phyloP scores from a whole-genome alignment of 768 basidiomycete species.

The Tulasnella sp. region DNA sequence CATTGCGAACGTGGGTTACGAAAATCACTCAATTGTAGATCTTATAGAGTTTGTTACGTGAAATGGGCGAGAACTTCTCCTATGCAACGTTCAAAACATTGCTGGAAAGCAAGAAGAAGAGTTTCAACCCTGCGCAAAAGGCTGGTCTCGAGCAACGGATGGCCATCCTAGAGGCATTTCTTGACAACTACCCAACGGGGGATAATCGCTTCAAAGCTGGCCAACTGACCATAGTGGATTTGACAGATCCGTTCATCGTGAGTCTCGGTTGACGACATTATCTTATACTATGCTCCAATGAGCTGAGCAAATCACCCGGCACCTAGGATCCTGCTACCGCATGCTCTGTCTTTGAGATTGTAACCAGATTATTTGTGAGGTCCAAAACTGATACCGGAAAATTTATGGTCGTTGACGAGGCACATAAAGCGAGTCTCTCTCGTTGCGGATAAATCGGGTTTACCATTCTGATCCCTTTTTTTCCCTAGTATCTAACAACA shows the following conservation, averaged over 20 bases:
- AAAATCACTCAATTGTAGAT: neutral
- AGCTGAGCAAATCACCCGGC: too few relatives aligned
- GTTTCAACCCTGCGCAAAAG: slow-evolving; percentile 8
- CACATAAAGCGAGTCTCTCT: slow-evolving; percentile 29
- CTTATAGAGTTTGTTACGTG: slow-evolving; percentile 8
- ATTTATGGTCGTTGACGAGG: slow-evolving; percentile 12
- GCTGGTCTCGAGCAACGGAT: slow-evolving; percentile 9
- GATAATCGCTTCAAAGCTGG: slow-evolving; percentile 47
- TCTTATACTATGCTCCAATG: too few relatives aligned
- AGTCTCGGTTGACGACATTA: too few relatives aligned
- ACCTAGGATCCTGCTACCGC: slow-evolving; percentile 53
- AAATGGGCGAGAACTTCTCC: slow-evolving; percentile 12
- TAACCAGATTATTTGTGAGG: slow-evolving; percentile 47
- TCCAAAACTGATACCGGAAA: slow-evolving; percentile 5
- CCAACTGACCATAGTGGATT: slow-evolving; percentile 52
- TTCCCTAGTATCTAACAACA: slow-evolving; percentile 7
- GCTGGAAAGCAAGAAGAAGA: neutral
- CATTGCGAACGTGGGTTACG: neutral
- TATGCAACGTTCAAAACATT: slow-evolving; percentile 2
- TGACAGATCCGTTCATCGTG: slow-evolving; percentile 55
- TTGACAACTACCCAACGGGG: neutral
- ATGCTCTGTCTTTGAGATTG: slow-evolving; percentile 56
- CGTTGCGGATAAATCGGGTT: neutral
- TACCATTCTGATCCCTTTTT: neutral
- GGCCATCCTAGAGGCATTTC: slow-evolving; percentile 9